Evolutionary conservation across 2,329 filamentous ascomycete species (phyloP).

Genomic region (Pyricularia grisea): DNA sequence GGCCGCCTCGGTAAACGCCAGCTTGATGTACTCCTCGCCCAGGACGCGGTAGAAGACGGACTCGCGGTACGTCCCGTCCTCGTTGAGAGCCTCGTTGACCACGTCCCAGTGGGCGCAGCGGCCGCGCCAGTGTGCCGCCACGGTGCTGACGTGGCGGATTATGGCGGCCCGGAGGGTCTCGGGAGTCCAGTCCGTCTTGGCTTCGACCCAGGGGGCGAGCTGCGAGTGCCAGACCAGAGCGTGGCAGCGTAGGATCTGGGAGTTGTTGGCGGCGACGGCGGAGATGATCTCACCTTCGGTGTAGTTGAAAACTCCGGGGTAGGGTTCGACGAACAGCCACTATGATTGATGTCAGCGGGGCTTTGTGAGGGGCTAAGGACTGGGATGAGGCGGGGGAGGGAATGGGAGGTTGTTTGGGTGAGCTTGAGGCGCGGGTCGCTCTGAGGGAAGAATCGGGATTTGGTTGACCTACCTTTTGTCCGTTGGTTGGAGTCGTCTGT

Average conservation of each 20-base stretch:
- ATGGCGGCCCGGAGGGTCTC: slow-evolving; percentile 37
- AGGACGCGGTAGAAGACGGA: slow-evolving; percentile 31
- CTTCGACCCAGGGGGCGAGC: slow-evolving; percentile 37
- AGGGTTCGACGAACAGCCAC: slow-evolving; percentile 36
- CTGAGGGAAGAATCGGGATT: too few relatives aligned
- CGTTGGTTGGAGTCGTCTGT: slow-evolving; percentile 31
- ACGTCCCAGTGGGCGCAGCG: slow-evolving; percentile 42
- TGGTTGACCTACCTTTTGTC: slow-evolving; percentile 4
- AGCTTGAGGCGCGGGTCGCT: too few relatives aligned
- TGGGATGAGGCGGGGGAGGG: too few relatives aligned
- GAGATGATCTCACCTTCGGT: slow-evolving; percentile 33
- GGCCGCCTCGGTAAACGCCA: slow-evolving; percentile 33
- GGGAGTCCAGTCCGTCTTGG: slow-evolving; percentile 32
- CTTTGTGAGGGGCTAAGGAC: neutral
- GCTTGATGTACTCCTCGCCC: slow-evolving; percentile 32
- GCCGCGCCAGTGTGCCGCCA: slow-evolving; percentile 29
- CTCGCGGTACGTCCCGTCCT: slow-evolving; percentile 30
- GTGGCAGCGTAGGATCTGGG: slow-evolving; percentile 40
- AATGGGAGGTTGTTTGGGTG: too few relatives aligned
- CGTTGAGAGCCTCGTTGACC: slow-evolving; percentile 40
- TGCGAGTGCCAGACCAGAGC: slow-evolving; percentile 31
- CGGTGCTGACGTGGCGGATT: slow-evolving; percentile 37
- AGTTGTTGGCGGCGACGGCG: slow-evolving; percentile 21
- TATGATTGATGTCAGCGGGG: neutral
- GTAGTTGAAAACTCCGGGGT: slow-evolving; percentile 37